These are phyloP conservation scores for Talaromyces sp. DNA, from an alignment of 2,329 filamentous ascomycete species.

Conservation along the genomic window DNA sequence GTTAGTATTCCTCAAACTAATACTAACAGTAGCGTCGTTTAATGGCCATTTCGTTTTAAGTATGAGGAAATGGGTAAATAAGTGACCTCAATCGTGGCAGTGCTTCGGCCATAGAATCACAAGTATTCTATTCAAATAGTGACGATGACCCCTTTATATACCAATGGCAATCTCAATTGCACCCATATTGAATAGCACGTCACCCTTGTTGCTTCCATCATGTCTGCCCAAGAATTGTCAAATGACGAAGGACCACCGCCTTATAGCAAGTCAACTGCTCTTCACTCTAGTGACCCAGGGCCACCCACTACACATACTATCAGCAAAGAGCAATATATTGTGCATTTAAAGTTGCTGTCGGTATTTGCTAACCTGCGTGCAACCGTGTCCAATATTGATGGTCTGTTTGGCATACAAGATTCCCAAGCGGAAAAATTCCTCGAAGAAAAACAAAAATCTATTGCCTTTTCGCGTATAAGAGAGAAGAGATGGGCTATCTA, in stretches of 20 bases:
- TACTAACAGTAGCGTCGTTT: too few relatives aligned
- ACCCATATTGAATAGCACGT: too few relatives aligned
- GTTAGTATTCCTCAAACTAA: too few relatives aligned
- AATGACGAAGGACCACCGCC: neutral
- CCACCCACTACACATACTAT: constrained; percentile 15
- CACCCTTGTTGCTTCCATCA: too few relatives aligned
- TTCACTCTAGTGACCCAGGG: constrained; percentile 2
- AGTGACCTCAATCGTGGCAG: too few relatives aligned
- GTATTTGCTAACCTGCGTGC: constrained; percentile 64
- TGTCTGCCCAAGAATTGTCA: too few relatives aligned
- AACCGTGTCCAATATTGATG: constrained; percentile 60
- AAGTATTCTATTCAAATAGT: too few relatives aligned
- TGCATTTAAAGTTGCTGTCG: constrained; percentile 67
- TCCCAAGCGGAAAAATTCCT: constrained; percentile 9
- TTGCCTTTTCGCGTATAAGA: constrained; percentile 50
- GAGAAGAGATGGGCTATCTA: constrained; percentile 73
- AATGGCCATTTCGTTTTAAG: too few relatives aligned
- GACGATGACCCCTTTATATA: too few relatives aligned
- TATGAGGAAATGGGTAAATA: too few relatives aligned
- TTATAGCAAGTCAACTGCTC: neutral
- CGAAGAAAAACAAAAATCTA: constrained; percentile 30
- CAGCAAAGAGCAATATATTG: constrained; percentile 55
- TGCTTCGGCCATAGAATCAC: too few relatives aligned
- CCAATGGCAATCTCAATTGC: too few relatives aligned
- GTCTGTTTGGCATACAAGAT: constrained; percentile 60